These are phyloP conservation scores for Beauveria bassiana DNA, from an alignment of 2,329 filamentous ascomycete genomes.

Conservation along the genomic window DNA sequence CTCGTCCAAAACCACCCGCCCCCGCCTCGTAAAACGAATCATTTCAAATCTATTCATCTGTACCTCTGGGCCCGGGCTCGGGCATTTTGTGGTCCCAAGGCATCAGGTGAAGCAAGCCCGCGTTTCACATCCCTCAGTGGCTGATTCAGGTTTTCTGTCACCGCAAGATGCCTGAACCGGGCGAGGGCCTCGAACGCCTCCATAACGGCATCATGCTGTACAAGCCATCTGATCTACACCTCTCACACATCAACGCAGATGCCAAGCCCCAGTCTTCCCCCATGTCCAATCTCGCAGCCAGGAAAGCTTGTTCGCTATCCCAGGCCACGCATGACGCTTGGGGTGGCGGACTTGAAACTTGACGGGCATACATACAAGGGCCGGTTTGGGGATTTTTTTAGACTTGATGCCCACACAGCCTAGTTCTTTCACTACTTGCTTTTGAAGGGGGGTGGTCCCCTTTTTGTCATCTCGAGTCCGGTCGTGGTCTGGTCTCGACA, in stretches of 20 bases:
- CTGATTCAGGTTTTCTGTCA: no score
- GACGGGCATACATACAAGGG: not conserved
- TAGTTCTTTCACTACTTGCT: not conserved
- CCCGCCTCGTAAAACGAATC: not conserved
- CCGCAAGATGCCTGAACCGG: no score
- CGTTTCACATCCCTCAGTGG: constrained; percentile 12
- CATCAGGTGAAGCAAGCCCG: constrained; percentile 16
- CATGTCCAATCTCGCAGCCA: no score
- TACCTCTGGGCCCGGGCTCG: not conserved
- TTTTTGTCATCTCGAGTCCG: not conserved
- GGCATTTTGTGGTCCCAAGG: not conserved
- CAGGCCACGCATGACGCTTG: not conserved
- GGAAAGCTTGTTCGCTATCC: no score
- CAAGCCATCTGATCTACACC: no score
- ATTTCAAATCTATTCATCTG: not conserved
- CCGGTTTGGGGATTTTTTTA: not conserved
- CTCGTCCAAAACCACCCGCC: not conserved
- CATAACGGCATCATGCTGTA: no score
- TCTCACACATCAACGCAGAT: no score
- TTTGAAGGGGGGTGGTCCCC: not conserved
- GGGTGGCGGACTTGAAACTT: not conserved
- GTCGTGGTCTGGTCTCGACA: not conserved
- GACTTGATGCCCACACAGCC: no score
- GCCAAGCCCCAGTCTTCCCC: no score
- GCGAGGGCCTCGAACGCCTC: no score